Percentiles rank a stretch among this genome's conserved stretches.
Conservation (phyloP, 2,329 filamentous ascomycete genomes). For the Microsporum ferrugineum region DNA sequence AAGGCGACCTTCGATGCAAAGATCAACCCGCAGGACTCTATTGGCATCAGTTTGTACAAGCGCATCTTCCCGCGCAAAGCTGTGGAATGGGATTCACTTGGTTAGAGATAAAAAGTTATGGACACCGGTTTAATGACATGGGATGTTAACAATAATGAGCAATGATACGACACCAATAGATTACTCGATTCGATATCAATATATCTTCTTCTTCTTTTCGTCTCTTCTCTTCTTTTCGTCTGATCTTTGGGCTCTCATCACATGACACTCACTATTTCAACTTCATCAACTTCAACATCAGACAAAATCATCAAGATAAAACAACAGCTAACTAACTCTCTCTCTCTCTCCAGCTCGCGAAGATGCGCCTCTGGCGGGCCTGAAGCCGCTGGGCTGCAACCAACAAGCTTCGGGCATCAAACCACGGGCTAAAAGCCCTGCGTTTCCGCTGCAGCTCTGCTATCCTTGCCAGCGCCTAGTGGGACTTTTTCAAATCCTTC, state of each 20-base stretch:
- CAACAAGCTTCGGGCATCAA: conserved; percentile 4
- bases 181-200: not conserved
- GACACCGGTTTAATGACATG: not conserved
- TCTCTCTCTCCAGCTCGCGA: not conserved
- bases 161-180: not conserved
- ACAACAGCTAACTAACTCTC: not conserved
- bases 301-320: not conserved
- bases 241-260: not conserved
- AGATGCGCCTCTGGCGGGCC: not conserved
- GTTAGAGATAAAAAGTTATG: conserved; percentile 1
- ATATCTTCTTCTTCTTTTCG: not conserved
- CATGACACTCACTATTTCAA: not conserved
- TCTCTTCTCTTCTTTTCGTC: not conserved
- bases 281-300: not conserved
- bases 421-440: not conserved
- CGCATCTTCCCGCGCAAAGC: conserved; percentile 68
- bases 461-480: not conserved
- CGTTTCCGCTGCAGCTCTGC: not conserved
- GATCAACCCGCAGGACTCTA: conserved; percentile 89
- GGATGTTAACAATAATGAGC: not conserved
- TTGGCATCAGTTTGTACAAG: conserved; percentile 85
- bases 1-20: conserved; percentile 95
- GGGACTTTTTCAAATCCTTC: conserved; percentile 1
- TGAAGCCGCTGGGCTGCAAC: not conserved
- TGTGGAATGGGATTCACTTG: conserved; percentile 31